Evolutionary conservation across 805 yeast genomes (phyloP), one percentile per base, ranked within the genome.

Genomic region (Wickerhamiella australiensis): DNA sequence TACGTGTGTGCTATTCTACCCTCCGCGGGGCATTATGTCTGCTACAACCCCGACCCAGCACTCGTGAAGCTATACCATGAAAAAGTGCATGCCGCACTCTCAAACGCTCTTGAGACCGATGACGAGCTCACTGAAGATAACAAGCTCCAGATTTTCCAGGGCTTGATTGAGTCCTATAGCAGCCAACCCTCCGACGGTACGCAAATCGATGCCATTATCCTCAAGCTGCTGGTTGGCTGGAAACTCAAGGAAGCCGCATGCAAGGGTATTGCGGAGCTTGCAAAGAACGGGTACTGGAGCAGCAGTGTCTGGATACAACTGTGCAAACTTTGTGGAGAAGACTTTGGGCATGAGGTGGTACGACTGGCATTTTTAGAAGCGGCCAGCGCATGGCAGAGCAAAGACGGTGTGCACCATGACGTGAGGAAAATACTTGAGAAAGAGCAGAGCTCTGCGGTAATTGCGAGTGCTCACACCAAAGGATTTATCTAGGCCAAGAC

Each of bases 1-100:
- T 87, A 88, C 62, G 81, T 78, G 47, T 69, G 68, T 45, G 70
- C 73, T 17, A 76, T 82, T 1, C 62, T 84, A 11, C 68, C 72
- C 22, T 62, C 73, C 0, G 67, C 78, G 35, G 82, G 85, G 2
- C 65, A 61, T 15, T 85, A 72, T 55, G 56, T 78, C 3, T 62
- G 64, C 22, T 57, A 52, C 2, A 74, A 68, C 50, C 69, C 71
- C 26, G 61, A 61, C 3, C 60, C 51, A 3, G 60, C 44, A 3
- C 37, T 68, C 0, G 60, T 58, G 44, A 63, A 51, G 35, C 57
- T 50, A 46, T 65, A 68, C 37, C 59, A 72, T 36, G 60, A 65
- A 5, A 76, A 68, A 25, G 72, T 61, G 17, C 70, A 61, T 52
- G 70, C 67, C 27, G 68, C 64, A 12, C 66, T 68, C 17, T 68